Evolutionary conservation across 139 green algal species (phyloP).

Genomic region (Astrephomene gubernaculifera): DNA sequence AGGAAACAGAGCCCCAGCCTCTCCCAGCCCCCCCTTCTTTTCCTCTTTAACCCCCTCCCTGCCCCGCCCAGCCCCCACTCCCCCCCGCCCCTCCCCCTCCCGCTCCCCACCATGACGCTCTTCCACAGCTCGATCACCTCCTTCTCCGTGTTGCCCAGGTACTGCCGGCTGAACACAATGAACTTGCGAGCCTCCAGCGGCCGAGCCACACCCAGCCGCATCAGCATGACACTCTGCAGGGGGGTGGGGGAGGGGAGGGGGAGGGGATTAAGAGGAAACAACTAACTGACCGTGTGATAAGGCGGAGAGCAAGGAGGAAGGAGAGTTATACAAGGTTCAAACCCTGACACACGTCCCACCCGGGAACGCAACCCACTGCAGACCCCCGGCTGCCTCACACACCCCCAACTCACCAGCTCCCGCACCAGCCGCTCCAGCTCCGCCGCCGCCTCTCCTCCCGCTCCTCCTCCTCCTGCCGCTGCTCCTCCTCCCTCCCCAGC

Average conservation of each 20-base stretch:
- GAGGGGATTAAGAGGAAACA: not conserved
- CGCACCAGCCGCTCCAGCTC: constrained; percentile 54
- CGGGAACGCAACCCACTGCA: not conserved
- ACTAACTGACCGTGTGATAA: not conserved
- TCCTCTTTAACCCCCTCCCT: no score
- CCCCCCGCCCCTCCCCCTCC: not conserved
- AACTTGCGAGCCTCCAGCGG: constrained; percentile 78
- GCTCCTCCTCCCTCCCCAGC: not conserved
- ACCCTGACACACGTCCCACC: no score
- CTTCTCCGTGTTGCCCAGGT: constrained; percentile 68
- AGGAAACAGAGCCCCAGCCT: no score
- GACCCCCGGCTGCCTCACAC: not conserved
- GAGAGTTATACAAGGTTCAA: no score
- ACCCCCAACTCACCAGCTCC: constrained; percentile 53
- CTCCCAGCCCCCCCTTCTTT: no score
- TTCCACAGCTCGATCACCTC: constrained; percentile 75
- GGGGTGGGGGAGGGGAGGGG: not conserved
- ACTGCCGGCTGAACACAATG: constrained; percentile 70
- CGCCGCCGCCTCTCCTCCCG: not conserved
- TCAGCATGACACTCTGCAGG: constrained; percentile 69
- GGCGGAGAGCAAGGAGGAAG: not conserved
- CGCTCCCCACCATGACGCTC: constrained; percentile 58
- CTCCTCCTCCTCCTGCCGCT: not conserved
- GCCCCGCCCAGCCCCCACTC: not conserved
- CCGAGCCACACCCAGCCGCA: constrained; percentile 68